Conservation (phyloP, 2,329 filamentous ascomycete species). For the Ascochyta koolunga region DNA sequence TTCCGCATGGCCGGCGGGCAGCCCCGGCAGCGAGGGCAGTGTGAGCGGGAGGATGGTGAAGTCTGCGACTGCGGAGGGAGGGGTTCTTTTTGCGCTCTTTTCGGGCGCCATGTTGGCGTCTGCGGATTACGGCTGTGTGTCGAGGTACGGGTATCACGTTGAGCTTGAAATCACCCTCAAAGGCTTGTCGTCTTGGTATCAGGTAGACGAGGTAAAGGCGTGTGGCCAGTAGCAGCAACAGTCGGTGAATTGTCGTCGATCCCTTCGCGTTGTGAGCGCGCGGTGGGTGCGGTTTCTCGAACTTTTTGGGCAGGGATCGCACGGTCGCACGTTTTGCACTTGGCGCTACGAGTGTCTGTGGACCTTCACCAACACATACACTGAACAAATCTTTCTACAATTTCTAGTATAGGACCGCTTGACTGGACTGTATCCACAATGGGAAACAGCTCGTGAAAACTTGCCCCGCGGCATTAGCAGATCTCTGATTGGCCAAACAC, state of each 20-base stretch:
- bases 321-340: slow-evolving; percentile 20
- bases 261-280: slow-evolving; percentile 3
- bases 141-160: background rate
- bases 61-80: slow-evolving; percentile 56
- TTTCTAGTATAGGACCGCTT: too few species aligned
- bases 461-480: slow-evolving; percentile 7
- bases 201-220: background rate
- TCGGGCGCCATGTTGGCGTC: slow-evolving; percentile 25
- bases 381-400: too few species aligned
- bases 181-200: background rate
- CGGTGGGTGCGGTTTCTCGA: slow-evolving; percentile 26
- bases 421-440: too few species aligned
- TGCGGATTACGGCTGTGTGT: background rate
- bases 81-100: slow-evolving; percentile 22
- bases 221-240: background rate
- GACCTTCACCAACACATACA: background rate
- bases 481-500: slow-evolving; percentile 2
- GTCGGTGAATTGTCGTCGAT: background rate
- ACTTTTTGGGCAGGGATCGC: slow-evolving; percentile 45
- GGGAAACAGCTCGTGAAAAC: too few species aligned
- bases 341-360: slow-evolving; percentile 1
- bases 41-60: slow-evolving; percentile 74
- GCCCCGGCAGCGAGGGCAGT: slow-evolving; percentile 55
- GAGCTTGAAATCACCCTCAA: too few species aligned
- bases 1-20: slow-evolving; percentile 50